phyloP scores from a whole-genome alignment of 2,329 filamentous ascomycete species.

The Allantophomopsis lycopodina region DNA sequence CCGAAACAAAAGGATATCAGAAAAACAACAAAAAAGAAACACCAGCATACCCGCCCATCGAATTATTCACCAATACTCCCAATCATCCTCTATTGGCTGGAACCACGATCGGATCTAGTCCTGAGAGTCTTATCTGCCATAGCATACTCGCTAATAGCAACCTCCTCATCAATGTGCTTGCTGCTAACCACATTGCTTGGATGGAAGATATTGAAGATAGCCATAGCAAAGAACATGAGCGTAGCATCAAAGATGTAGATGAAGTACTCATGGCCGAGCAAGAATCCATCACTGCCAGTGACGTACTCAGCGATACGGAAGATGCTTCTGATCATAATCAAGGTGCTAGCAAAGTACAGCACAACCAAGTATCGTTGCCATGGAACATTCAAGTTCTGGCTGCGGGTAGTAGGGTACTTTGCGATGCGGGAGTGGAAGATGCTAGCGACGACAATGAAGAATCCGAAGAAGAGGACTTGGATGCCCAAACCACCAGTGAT shows the following conservation, averaged over 20 bases:
- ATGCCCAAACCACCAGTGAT: constrained; percentile 32
- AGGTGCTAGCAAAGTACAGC: constrained; percentile 24
- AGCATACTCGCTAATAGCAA: no score
- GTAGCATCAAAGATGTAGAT: constrained; percentile 31
- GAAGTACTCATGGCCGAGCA: constrained; percentile 28
- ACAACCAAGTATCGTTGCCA: constrained; percentile 21
- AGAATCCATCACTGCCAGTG: constrained; percentile 26
- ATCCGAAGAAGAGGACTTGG: constrained; percentile 34
- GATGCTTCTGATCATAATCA: constrained; percentile 33
- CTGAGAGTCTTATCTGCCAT: no score
- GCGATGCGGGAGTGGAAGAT: constrained; percentile 8
- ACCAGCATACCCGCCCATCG: no score
- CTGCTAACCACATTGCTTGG: constrained; percentile 15
- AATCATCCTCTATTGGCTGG: no score
- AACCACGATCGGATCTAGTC: no score
- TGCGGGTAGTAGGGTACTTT: constrained; percentile 2
- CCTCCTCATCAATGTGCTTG: neutral
- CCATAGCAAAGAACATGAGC: constrained; percentile 26
- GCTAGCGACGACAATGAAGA: constrained; percentile 24
- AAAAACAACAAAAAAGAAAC: no score
- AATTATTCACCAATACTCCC: no score
- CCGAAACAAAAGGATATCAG: no score
- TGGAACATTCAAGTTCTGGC: neutral
- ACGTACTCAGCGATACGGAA: constrained; percentile 34
- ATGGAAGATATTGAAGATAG: constrained; percentile 21